Percentiles rank a stretch among this genome's conserved stretches.
Evolutionary conservation across 352 stramenopile genomes (phyloP).

Genomic region (Phytophthora pini): DNA sequence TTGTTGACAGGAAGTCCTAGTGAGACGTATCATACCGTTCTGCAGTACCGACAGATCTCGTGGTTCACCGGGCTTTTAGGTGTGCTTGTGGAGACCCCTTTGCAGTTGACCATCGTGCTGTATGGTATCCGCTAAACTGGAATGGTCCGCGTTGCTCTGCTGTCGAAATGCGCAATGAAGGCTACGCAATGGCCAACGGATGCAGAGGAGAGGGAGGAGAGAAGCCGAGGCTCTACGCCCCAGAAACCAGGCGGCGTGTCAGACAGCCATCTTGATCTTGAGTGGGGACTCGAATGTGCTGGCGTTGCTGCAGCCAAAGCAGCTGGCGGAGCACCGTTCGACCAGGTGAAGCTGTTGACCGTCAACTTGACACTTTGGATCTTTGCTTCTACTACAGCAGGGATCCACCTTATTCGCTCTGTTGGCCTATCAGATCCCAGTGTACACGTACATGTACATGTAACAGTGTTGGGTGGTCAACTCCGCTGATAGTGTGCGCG

Average conservation of each 20-base stretch:
- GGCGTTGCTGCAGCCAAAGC: constrained; percentile 25
- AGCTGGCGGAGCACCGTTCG: constrained; percentile 19
- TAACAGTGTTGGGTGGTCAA: background rate
- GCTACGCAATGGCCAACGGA: background rate
- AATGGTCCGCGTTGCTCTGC: constrained; percentile 7
- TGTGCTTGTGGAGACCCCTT: constrained; percentile 5
- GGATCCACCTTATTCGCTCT: background rate
- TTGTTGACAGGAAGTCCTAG: background rate
- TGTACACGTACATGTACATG: no score
- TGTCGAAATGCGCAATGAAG: constrained; percentile 24
- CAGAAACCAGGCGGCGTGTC: constrained; percentile 33
- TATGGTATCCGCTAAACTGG: constrained; percentile 10
- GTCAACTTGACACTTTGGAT: no score
- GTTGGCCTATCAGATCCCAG: no score
- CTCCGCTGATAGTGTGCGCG: background rate
- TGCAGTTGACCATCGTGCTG: constrained; percentile 34
- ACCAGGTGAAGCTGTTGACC: constrained; percentile 23
- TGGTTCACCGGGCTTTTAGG: constrained; percentile 11
- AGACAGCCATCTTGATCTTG: constrained; percentile 24
- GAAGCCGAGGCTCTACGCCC: constrained; percentile 10
- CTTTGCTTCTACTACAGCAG: background rate
- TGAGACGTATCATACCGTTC: constrained; percentile 19
- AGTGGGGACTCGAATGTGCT: constrained; percentile 9
- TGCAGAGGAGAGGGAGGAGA: constrained; percentile 24
- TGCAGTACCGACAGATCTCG: constrained; percentile 39